phyloP scores from a whole-genome alignment of 306 rosid genomes.

The Prunus dulcis region DNA sequence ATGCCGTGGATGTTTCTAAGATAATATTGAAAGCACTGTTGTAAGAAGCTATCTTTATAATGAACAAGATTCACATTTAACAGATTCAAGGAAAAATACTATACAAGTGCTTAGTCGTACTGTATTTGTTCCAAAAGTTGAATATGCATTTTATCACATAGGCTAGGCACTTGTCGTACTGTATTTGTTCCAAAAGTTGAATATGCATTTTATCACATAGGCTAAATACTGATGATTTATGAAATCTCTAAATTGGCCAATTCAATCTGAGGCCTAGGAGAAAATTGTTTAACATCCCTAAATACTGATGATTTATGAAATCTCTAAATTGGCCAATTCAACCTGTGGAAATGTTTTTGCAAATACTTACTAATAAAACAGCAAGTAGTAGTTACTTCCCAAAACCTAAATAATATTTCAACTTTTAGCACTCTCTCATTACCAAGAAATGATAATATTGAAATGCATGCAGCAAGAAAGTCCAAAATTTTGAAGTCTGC shows the following conservation, averaged over 20 bases:
- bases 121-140: too few relatives aligned
- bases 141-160: too few relatives aligned
- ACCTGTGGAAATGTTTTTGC: neutral
- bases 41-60: neutral
- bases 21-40: neutral
- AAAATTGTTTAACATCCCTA: neutral
- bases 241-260: neutral
- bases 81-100: neutral
- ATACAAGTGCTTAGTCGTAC: neutral
- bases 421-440: neutral
- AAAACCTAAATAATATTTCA: neutral
- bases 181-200: too few relatives aligned
- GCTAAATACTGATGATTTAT: neutral
- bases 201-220: neutral
- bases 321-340: neutral
- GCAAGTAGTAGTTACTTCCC: neutral
- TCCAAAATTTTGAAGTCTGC: neutral
- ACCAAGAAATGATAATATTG: conserved; percentile 1
- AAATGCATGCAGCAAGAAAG: conserved; percentile 13
- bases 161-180: neutral
- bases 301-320: neutral
- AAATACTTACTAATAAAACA: too few relatives aligned
- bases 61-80: neutral
- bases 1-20: neutral
- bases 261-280: neutral